These are phyloP conservation scores for Leptosphaerulina australis DNA, from an alignment of 2,329 filamentous ascomycete genomes.

Conservation along the genomic window DNA sequence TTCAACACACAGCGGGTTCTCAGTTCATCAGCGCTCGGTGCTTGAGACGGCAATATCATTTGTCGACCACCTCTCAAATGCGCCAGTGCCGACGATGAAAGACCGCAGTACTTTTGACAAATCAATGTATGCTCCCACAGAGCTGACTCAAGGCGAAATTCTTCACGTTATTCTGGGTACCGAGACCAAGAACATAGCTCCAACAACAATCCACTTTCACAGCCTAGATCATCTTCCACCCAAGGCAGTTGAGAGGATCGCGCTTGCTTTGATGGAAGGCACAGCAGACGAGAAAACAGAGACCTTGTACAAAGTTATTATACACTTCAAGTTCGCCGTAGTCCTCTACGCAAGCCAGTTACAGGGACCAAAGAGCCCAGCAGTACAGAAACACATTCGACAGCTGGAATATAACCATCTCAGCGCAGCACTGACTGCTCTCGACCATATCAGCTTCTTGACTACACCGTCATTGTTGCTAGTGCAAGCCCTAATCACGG, in stretches of 20 bases:
- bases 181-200: slow-evolving; percentile 23
- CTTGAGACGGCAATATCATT: slow-evolving; percentile 41
- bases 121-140: slow-evolving; percentile 32
- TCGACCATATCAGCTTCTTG: slow-evolving; percentile 39
- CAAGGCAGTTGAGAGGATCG: slow-evolving; percentile 40
- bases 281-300: slow-evolving; percentile 38
- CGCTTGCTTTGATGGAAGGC: slow-evolving; percentile 37
- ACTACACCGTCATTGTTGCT: slow-evolving; percentile 36
- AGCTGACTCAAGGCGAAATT: slow-evolving; percentile 35
- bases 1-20: slow-evolving; percentile 34
- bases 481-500: slow-evolving; percentile 40
- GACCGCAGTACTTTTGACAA: slow-evolving; percentile 36
- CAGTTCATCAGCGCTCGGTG: slow-evolving; percentile 36
- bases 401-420: slow-evolving; percentile 38
- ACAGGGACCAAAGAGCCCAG: slow-evolving; percentile 29
- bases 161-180: slow-evolving; percentile 36
- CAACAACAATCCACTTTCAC: slow-evolving; percentile 30
- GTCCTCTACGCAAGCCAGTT: slow-evolving; percentile 35
- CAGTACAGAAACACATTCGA: slow-evolving; percentile 34
- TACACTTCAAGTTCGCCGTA: slow-evolving; percentile 40
- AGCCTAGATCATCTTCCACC: slow-evolving; percentile 39
- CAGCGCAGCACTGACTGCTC: slow-evolving; percentile 37
- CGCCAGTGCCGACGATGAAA: slow-evolving; percentile 26
- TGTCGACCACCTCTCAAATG: slow-evolving; percentile 38
- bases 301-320: slow-evolving; percentile 39